Percentiles rank a stretch among this genome's conserved stretches.
Conservation (phyloP, 495 filamentous ascomycete genomes). For the Penicillium crystallinum region DNA sequence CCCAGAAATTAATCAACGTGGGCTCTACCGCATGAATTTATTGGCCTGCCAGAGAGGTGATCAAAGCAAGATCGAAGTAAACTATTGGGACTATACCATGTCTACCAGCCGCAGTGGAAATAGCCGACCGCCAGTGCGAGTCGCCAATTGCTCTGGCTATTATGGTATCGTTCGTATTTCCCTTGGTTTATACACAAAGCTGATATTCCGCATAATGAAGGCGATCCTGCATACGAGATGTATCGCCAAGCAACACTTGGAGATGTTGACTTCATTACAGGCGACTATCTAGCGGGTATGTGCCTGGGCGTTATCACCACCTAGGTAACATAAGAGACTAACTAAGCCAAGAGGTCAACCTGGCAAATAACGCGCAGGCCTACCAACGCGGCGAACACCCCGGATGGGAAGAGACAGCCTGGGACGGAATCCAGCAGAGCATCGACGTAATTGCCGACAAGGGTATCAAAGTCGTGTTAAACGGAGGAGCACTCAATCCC, state of each 20-base stretch:
- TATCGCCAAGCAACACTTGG: conserved; percentile 39
- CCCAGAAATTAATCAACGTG: not conserved
- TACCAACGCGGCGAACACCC: conserved; percentile 31
- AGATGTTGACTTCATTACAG: conserved; percentile 51
- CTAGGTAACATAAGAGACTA: not conserved
- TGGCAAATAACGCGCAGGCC: conserved; percentile 42
- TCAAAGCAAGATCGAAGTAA: not conserved
- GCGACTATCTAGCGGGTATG: conserved; percentile 50
- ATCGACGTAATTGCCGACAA: conserved; percentile 40
- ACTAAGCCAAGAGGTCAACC: conserved; percentile 33
- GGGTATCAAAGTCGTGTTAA: conserved; percentile 41
- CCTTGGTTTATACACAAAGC: not conserved
- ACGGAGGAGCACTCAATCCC: conserved; percentile 42
- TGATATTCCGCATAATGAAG: conserved; percentile 13
- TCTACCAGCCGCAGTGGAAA: not conserved
- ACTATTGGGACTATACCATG: conserved; percentile 6
- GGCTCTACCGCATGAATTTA: not conserved
- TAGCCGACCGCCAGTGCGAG: conserved; percentile 32
- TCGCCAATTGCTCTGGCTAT: conserved; percentile 48
- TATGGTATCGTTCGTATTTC: conserved; percentile 24
- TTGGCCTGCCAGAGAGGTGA: not conserved
- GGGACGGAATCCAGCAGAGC: conserved; percentile 40
- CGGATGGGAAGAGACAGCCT: conserved; percentile 40
- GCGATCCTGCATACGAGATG: conserved; percentile 42
- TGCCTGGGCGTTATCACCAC: not conserved